Conservation (phyloP, 2,329 filamentous ascomycete genomes). For the Cladophialophora exuberans region DNA sequence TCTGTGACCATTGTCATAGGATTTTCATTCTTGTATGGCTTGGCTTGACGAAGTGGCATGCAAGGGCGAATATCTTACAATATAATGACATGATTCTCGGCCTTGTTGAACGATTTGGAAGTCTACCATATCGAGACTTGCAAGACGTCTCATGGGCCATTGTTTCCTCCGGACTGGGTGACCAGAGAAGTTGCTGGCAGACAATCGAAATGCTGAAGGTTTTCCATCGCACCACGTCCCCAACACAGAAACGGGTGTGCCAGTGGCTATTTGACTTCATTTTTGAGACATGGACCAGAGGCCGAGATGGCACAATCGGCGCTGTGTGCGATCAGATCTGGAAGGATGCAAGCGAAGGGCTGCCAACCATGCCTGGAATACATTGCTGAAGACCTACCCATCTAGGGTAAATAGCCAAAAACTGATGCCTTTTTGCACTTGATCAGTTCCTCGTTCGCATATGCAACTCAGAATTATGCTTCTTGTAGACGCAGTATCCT, state of each 20-base stretch:
- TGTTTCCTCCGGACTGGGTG: background rate
- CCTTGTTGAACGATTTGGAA: background rate
- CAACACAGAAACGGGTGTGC: background rate
- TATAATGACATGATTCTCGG: background rate
- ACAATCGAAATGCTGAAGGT: slow-evolving; percentile 5
- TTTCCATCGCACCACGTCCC: background rate
- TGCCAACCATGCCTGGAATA: background rate
- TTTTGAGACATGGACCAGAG: background rate
- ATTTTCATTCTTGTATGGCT: slow-evolving; percentile 9
- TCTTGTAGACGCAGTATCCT: too few species aligned
- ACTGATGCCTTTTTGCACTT: too few species aligned
- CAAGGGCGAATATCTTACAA: background rate
- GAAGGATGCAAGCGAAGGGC: background rate
- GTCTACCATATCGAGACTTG: background rate
- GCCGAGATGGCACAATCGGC: background rate
- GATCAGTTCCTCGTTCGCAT: too few species aligned
- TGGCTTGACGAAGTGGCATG: slow-evolving; percentile 1
- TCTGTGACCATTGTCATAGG: slow-evolving; percentile 5
- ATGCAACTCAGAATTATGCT: too few species aligned
- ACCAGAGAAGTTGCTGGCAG: slow-evolving; percentile 1
- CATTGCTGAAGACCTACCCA: background rate
- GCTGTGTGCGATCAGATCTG: background rate
- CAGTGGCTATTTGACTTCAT: slow-evolving; percentile 4
- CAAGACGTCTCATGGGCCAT: slow-evolving; percentile 10
- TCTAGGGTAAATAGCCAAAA: too few species aligned